Conservation (phyloP, 176 grass and related monocot species). For the Oryza australiensis region DNA sequence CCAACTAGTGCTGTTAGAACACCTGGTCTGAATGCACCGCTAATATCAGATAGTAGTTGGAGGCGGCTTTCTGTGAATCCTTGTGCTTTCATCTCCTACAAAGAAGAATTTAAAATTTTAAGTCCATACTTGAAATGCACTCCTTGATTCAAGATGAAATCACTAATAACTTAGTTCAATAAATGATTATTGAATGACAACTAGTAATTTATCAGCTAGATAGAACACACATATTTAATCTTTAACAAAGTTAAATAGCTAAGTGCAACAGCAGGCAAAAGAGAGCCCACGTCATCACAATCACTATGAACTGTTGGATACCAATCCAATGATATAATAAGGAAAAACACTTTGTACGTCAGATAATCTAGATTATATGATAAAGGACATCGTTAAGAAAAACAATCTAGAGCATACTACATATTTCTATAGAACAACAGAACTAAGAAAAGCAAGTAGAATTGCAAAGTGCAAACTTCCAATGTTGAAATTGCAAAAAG, state of each 20-base stretch:
- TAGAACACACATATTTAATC: not conserved
- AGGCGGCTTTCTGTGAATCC: conserved; percentile 55
- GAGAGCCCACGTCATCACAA: not conserved
- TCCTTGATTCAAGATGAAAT: conserved; percentile 1
- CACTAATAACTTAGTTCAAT: conserved; percentile 8
- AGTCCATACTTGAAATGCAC: not conserved
- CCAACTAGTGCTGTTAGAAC: conserved; percentile 75
- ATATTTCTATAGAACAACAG: not conserved
- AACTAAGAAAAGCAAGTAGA: not conserved
- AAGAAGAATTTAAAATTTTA: not conserved
- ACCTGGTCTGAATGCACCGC: conserved; percentile 70
- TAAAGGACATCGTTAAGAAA: not conserved
- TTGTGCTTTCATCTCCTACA: conserved; percentile 73
- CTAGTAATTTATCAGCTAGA: not conserved
- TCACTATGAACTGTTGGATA: not conserved
- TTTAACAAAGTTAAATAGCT: not conserved
- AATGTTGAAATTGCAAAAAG: not conserved
- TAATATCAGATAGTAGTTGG: conserved; percentile 60
- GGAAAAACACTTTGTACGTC: not conserved
- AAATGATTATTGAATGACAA: not conserved
- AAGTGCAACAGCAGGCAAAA: not conserved
- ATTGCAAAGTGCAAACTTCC: not conserved
- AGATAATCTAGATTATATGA: not conserved
- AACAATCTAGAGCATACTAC: not conserved
- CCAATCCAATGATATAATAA: not conserved